Base-by-base conservation (phyloP, 2,329 filamentous ascomycete species). In the Sphaceloma murrayae region DNA sequence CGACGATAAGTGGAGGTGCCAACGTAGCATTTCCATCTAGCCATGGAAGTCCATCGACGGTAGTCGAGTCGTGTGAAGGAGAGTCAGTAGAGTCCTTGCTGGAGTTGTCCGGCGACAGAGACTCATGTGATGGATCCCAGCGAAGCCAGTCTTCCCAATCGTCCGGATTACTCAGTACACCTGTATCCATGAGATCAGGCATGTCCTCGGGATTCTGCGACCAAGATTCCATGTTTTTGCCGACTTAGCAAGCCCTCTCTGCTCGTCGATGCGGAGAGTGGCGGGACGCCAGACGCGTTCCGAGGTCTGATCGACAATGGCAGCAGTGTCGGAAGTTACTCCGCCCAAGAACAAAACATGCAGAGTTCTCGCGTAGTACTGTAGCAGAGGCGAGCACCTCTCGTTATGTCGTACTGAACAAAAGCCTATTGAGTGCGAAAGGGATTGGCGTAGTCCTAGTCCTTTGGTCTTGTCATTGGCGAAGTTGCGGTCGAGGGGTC, bases 131-230 rank as follows among this genome's bases (percentile, higher is more conserved):
- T 36, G 65, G 64, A 54, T 69, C 65, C 64, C 65, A 69, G 46
- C 64, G 58, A 59, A 70, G 64, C 64, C 65, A 70, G 33, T 69
- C 63, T 52, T 64, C 66, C 66, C 67, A 70, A 51, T 63, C 60
- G 38, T 62, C 56, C 39, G 57, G 56, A 33, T 44, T 52, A 16
- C 51, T 30, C 19, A 44, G 43, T 19, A 48, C 38, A 19, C 19
- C 42, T 13, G 30, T 26, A 22, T 32, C 42, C 10, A 45, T 18
- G 14, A 45, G 42, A n/a, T 45, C 42, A 18, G 42, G 42, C 31
- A 45, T 34, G 18, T 36, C 32, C 22, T 32, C 31, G 17, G 42
- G 30, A 11, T 24, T 32, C 6, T 43, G 40, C 2, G 29, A 17
- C 40, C 40, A 43, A 11, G 16, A 16, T 22, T 43, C 40, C 40